Conservation (phyloP, 164 flowering plant genomes). For the Litsea cubeba region DNA sequence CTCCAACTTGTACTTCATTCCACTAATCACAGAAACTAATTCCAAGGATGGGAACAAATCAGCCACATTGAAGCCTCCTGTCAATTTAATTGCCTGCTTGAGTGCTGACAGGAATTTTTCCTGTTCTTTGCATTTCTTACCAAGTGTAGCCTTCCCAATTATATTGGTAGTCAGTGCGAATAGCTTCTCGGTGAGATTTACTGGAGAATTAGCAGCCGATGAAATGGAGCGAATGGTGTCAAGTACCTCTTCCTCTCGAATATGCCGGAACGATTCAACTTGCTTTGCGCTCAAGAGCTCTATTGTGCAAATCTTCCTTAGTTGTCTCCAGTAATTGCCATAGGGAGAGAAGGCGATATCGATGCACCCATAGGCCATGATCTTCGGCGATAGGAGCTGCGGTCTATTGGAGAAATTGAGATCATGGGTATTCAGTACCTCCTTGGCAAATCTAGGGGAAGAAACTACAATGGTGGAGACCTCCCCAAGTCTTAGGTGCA, state of each 20-base stretch:
- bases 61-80: constrained; percentile 18
- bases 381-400: background rate
- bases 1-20: constrained; percentile 13
- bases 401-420: constrained; percentile 20
- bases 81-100: constrained; percentile 1
- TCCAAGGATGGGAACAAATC: constrained; percentile 29
- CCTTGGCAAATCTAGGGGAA: constrained; percentile 20
- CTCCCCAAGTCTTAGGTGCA: constrained; percentile 30
- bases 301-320: constrained; percentile 26
- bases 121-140: too few relatives aligned
- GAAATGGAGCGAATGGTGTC: constrained; percentile 17
- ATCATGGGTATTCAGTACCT: constrained; percentile 25
- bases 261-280: constrained; percentile 21
- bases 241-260: constrained; percentile 23
- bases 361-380: constrained; percentile 8
- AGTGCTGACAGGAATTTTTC: background rate
- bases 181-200: constrained; percentile 22
- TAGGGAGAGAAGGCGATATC: constrained; percentile 7
- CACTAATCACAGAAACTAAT: constrained; percentile 17
- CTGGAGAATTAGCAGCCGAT: background rate
- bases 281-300: constrained; percentile 29
- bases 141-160: constrained; percentile 15
- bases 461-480: constrained; percentile 19
- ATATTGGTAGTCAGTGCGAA: constrained; percentile 13
- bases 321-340: constrained; percentile 28